These are phyloP conservation scores for Puccinia triticina DNA, from an alignment of 1,284 basidiomycete species.

Conservation along the genomic window DNA sequence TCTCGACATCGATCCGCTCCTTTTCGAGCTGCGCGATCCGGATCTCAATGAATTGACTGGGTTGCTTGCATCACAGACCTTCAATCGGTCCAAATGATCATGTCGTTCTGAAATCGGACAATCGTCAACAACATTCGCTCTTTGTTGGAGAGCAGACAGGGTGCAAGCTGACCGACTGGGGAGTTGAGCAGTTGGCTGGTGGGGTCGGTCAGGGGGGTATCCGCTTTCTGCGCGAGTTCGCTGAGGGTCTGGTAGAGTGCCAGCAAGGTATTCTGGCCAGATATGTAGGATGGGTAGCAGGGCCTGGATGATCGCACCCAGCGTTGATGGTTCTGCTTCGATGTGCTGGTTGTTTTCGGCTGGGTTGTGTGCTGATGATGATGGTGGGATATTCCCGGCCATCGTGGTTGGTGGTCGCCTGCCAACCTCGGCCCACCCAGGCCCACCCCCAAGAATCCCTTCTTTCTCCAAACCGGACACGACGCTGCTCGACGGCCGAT, in stretches of 20 bases:
- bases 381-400: slow-evolving; percentile 20
- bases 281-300: no score
- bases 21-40: no score
- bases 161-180: neutral
- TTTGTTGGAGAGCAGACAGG: no score
- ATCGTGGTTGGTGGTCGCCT: neutral
- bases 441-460: no score
- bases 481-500: no score
- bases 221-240: no score
- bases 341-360: neutral
- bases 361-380: neutral
- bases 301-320: slow-evolving; percentile 10
- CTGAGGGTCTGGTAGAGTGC: no score
- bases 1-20: neutral
- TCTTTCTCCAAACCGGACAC: no score
- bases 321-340: neutral
- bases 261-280: no score
- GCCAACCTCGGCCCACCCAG: no score
- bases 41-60: neutral
- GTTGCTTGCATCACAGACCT: slow-evolving; percentile 27
- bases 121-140: no score
- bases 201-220: no score
- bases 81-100: slow-evolving; percentile 35
- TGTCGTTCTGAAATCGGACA: slow-evolving; percentile 13
- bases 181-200: slow-evolving; percentile 4